Base-by-base conservation (phyloP, 1,284 basidiomycete species). In the Heterobasidion irregulare region DNA sequence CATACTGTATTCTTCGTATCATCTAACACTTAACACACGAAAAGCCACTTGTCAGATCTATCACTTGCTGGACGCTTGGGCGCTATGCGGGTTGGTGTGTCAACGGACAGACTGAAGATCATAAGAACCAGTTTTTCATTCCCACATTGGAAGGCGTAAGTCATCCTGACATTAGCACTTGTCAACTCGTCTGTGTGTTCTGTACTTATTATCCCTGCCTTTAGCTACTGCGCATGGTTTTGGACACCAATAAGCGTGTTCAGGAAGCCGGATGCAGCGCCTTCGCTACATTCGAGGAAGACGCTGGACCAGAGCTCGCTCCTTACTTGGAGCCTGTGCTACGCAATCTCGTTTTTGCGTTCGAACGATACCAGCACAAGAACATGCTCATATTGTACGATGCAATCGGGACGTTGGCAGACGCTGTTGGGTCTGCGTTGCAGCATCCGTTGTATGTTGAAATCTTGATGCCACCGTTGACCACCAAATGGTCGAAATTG, bases 21-120 rank as follows among this genome's bases (percentile, higher is more conserved):
- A 26, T 35, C 5, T 26, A 5, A 26, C 26, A 6, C 26, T 26
- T 26, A 6, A 26, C 26, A 26, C 26, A 26, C 26, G 26, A 26
- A 26, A 36, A 94, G 89, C 96, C 97, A 36, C 83, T 99, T 35
- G 93, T 99, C 7, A 89, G 97, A 53, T 98, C 95, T 12, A 99
- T 99, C 69, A 94, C 96, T 15, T 99, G 97, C 70, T 99, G 97
- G 97, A 98, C 96, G 0, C 79, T 99, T 13, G 95, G 96, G n/a
- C 86, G 97, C 51, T 99, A 99, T 72, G 94, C 96, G 41, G 92
- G 88, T 66, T 99, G 97, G 97, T 93, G 90, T 62, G 90, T 89
- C 8, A 87, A 91, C 61, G 83, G 87, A 32, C 78, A 80, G 59
- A 89, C 80, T 34, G 86, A 85, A 59, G 93, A 95, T 61, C 94